A percentile compares a stretch with the other conserved stretches of the same genome.
phyloP scores from a whole-genome alignment of 768 basidiomycete species.

The Russula brevipes region DNA sequence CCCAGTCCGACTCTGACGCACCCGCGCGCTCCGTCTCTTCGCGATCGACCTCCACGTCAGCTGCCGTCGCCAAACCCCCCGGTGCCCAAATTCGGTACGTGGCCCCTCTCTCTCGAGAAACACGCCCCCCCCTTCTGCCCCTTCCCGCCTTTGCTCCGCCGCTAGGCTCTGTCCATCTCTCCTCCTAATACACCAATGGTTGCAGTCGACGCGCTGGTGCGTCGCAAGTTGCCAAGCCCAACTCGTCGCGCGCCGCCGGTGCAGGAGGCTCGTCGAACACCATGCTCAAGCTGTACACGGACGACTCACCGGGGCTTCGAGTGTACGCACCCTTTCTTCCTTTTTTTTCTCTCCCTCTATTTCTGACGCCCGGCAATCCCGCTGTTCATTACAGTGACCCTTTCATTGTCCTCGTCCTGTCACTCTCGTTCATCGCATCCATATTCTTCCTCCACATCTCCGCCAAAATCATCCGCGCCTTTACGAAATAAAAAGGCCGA shows the following conservation, averaged over 20 bases:
- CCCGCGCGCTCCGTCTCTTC: slow-evolving; percentile 41
- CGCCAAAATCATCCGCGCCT: slow-evolving; percentile 86
- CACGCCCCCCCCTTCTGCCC: not conserved
- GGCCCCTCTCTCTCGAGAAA: not conserved
- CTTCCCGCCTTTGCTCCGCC: not conserved
- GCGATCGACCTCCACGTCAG: slow-evolving; percentile 37
- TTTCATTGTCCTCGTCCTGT: slow-evolving; percentile 93
- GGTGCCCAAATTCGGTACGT: slow-evolving; percentile 78
- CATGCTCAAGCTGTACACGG: slow-evolving; percentile 98
- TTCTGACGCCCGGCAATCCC: not conserved
- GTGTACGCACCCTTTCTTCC: slow-evolving; percentile 60
- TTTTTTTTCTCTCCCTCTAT: not conserved
- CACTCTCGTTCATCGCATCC: slow-evolving; percentile 93
- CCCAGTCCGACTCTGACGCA: slow-evolving; percentile 77
- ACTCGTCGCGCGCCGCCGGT: slow-evolving; percentile 85
- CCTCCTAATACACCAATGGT: not conserved
- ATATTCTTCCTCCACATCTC: slow-evolving; percentile 99
- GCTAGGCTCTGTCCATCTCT: too few relatives aligned
- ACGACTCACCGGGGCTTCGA: slow-evolving; percentile 94
- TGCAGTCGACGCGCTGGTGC: slow-evolving; percentile 69
- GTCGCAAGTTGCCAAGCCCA: slow-evolving; percentile 63
- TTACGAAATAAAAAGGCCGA: slow-evolving; percentile 40
- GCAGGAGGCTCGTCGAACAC: slow-evolving; percentile 97
- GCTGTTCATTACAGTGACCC: slow-evolving; percentile 61
- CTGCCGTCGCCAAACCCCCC: slow-evolving; percentile 63